A percentile compares a stretch with the other conserved stretches of the same genome.
Conservation (phyloP, 169 alveolate genomes). For the Plasmodium vivax region DNA sequence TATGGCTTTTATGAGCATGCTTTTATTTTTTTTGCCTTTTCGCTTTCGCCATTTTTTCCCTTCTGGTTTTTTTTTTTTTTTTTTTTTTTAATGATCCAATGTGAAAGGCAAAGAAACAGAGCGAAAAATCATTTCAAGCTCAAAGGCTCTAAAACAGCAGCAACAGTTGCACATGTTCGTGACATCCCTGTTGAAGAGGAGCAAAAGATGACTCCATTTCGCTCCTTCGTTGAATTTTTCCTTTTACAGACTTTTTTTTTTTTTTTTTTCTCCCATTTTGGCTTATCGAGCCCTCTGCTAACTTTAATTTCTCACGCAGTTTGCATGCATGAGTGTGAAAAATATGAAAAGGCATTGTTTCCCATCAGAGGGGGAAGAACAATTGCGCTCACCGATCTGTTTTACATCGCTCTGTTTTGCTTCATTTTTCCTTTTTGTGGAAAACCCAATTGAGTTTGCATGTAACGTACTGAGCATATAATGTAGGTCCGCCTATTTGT, state of each 20-base stretch:
- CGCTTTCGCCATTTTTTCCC: background rate
- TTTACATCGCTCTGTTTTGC: background rate
- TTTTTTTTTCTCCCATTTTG: background rate
- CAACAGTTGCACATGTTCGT: background rate
- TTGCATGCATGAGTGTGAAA: background rate
- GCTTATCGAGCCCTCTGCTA: background rate
- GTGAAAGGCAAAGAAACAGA: background rate
- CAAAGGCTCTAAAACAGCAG: conserved; percentile 1
- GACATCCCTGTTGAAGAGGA: background rate
- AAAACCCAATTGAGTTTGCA: background rate
- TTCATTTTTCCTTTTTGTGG: background rate
- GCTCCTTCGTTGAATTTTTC: background rate
- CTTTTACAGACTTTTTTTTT: background rate
- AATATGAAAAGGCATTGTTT: background rate
- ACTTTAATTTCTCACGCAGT: background rate
- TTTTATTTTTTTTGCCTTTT: background rate
- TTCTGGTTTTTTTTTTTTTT: background rate
- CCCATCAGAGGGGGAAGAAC: background rate
- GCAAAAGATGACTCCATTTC: background rate
- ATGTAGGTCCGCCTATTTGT: background rate
- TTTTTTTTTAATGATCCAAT: background rate
- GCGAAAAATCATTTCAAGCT: background rate
- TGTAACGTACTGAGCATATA: background rate
- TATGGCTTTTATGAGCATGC: background rate
- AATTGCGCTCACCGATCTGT: background rate